A percentile compares a stretch with the other conserved stretches of the same genome.
Conservation (phyloP, 495 filamentous ascomycete species). For the Cercophora samala region DNA sequence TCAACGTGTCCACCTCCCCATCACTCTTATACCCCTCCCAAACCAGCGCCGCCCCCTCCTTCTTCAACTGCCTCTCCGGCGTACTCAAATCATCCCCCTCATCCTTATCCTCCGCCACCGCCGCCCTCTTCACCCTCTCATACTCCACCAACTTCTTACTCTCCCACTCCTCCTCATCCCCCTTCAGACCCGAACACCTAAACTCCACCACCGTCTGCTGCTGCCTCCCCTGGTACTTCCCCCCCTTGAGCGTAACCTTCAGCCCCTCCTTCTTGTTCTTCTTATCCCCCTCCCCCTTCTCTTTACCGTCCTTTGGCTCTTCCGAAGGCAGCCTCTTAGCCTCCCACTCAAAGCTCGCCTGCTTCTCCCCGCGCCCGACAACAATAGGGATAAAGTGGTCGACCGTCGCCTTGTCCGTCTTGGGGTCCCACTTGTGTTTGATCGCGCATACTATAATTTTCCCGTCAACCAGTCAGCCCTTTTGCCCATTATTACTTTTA, state of each 20-base stretch:
- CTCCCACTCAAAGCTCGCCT: slow-evolving; percentile 56
- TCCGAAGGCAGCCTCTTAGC: slow-evolving; percentile 40
- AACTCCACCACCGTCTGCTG: slow-evolving; percentile 81
- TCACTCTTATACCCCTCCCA: slow-evolving; percentile 67
- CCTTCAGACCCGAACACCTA: slow-evolving; percentile 63
- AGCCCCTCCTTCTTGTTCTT: slow-evolving; percentile 59
- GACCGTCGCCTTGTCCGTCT: slow-evolving; percentile 31
- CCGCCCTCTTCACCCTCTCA: slow-evolving; percentile 10
- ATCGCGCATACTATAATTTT: slow-evolving; percentile 75
- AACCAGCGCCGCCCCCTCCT: slow-evolving; percentile 57
- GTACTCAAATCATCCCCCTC: slow-evolving; percentile 29
- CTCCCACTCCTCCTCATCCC: slow-evolving; percentile 62
- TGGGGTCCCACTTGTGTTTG: slow-evolving; percentile 49
- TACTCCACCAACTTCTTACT: slow-evolving; percentile 42
- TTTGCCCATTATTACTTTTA: background rate
- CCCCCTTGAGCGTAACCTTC: slow-evolving; percentile 66
- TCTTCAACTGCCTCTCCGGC: slow-evolving; percentile 46
- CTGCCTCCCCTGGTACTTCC: slow-evolving; percentile 53
- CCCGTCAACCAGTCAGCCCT: background rate
- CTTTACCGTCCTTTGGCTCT: slow-evolving; percentile 44
- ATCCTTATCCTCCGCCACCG: slow-evolving; percentile 24
- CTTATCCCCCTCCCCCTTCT: slow-evolving; percentile 54
- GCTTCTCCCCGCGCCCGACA: slow-evolving; percentile 51
- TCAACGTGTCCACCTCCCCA: slow-evolving; percentile 53
- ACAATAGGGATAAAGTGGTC: slow-evolving; percentile 65